These are phyloP conservation scores for Spathaspora passalidarum DNA, from an alignment of 805 yeast species.

Conservation along the genomic window DNA sequence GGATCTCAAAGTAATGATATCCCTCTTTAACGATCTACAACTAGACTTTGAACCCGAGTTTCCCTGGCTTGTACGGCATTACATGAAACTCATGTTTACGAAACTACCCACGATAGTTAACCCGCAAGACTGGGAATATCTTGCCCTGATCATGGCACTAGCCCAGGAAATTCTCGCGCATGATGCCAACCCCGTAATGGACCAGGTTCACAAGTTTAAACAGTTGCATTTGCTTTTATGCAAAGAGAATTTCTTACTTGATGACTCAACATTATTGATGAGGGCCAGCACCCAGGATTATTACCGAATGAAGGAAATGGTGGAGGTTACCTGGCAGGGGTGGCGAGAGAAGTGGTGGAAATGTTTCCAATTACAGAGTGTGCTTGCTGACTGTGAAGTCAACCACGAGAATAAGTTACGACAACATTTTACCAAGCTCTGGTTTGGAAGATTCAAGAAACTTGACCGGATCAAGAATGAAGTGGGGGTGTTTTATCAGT, in stretches of 20 bases:
- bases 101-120: conserved; percentile 16
- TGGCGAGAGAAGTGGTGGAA: conserved; percentile 21
- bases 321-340: conserved; percentile 8
- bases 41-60: conserved; percentile 21
- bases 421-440: neutral
- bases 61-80: conserved; percentile 21
- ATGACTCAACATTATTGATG: conserved; percentile 28
- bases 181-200: conserved; percentile 14
- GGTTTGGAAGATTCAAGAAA: neutral
- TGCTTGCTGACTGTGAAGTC: neutral
- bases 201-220: conserved; percentile 20
- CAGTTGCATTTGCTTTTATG: conserved; percentile 21
- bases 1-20: conserved; percentile 18
- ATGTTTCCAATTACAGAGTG: conserved; percentile 12
- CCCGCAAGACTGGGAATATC: conserved; percentile 19
- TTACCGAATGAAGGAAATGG: conserved; percentile 3
- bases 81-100: conserved; percentile 19
- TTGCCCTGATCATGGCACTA: conserved; percentile 16
- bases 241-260: conserved; percentile 4
- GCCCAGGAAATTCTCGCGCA: conserved; percentile 18
- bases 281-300: conserved; percentile 21
- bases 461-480: neutral
- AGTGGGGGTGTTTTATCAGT: neutral
- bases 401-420: neutral
- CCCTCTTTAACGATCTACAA: conserved; percentile 24